phyloP scores from a whole-genome alignment of 257 asterid genomes.

The Ocimum tenuiflorum region DNA sequence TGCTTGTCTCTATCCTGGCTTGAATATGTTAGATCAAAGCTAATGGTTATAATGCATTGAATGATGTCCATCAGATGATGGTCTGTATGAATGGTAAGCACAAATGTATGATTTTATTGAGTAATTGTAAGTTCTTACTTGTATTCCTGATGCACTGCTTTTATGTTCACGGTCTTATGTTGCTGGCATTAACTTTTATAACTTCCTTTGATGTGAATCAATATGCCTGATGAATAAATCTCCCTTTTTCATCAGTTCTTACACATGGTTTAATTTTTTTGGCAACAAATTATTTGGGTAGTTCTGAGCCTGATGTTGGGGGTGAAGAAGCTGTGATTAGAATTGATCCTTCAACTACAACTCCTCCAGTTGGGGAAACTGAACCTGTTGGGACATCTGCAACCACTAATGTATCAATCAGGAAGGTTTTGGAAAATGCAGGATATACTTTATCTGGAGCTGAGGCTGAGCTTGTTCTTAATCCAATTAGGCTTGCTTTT shows the following conservation, averaged over 20 bases:
- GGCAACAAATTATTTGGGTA: conserved; percentile 28
- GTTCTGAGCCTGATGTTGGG: conserved; percentile 49
- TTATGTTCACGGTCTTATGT: conserved; percentile 11
- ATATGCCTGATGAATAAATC: background rate
- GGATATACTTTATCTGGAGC: conserved; percentile 72
- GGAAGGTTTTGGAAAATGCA: conserved; percentile 61
- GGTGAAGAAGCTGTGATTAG: conserved; percentile 36
- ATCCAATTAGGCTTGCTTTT: conserved; percentile 80
- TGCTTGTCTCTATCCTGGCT: background rate
- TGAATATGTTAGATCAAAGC: background rate
- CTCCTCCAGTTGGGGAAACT: conserved; percentile 39
- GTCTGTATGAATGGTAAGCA: background rate
- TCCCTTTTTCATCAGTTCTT: conserved; percentile 10
- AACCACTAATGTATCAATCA: conserved; percentile 43
- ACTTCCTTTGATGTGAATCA: background rate
- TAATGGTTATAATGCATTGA: background rate
- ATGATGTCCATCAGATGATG: background rate
- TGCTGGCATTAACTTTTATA: background rate
- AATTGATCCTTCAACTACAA: conserved; percentile 33
- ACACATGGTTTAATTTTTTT: conserved; percentile 15
- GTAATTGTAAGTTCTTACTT: background rate
- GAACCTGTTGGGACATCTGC: conserved; percentile 36
- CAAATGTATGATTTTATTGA: background rate
- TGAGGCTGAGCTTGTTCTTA: conserved; percentile 86
- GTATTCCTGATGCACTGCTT: no score